Conservation (phyloP, 805 yeast species). For the Kodamaea sagamina region DNA sequence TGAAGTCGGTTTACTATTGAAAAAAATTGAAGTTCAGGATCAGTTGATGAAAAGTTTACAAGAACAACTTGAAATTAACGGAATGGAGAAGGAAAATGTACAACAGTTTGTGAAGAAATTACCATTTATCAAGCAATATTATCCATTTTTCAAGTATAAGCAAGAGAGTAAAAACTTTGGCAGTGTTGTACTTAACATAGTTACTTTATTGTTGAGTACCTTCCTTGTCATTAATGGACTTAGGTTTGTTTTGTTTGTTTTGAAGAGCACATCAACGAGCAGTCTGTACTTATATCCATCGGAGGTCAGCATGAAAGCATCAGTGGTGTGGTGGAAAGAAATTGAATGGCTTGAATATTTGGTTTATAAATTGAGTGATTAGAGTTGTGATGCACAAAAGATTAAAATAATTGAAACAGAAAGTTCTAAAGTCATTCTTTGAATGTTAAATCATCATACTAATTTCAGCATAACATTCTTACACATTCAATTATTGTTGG, state of each 20-base stretch:
- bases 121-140: conserved; percentile 35
- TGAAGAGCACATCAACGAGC: background rate
- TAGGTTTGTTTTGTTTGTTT: conserved; percentile 19
- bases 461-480: too few species aligned
- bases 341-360: conserved; percentile 33
- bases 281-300: conserved; percentile 8
- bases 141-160: conserved; percentile 26
- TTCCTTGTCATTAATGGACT: conserved; percentile 22
- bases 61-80: conserved; percentile 3
- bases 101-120: conserved; percentile 22
- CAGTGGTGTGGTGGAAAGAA: conserved; percentile 32
- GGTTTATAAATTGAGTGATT: conserved; percentile 19
- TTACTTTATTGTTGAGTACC: conserved; percentile 25
- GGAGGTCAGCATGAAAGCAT: conserved; percentile 1
- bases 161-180: conserved; percentile 23
- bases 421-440: too few species aligned
- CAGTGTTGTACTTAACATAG: conserved; percentile 21
- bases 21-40: conserved; percentile 25
- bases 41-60: conserved; percentile 18
- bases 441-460: too few species aligned
- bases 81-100: background rate
- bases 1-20: conserved; percentile 14
- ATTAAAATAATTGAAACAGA: too few species aligned
- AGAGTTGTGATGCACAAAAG: too few species aligned
- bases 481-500: too few species aligned